Evolutionary conservation across 805 yeast genomes (phyloP), one percentile per base, ranked within the genome.

Genomic region (Wickerhamomyces queroliae): DNA sequence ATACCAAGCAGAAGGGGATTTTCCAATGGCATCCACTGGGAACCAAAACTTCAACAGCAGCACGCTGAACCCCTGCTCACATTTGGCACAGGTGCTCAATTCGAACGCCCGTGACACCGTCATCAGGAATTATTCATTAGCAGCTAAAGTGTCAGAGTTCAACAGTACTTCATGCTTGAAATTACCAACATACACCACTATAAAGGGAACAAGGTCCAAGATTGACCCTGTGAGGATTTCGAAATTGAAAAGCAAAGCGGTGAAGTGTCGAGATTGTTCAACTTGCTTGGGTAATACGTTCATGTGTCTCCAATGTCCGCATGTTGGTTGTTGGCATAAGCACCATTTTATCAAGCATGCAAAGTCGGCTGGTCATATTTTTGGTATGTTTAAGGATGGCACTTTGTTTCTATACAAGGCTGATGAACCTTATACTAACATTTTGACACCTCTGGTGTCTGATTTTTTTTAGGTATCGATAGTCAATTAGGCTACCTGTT

Each of bases 301-400:
- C 50, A 74, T 83, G 69, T 85, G 95, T 57, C 58, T 85, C 29
- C 90, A 83, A 53, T 85, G 95, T 55, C 83, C 89, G 1, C 78
- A 76, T 53, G 76, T 81, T 39, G 91, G 91, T 2, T 85, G 95
- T 55, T 70, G 74, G 64, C 65, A 67, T 35, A 57, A 63, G 29
- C 52, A 62, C 5, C 81, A 76, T 53, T 73, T 74, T 32, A 52
- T 60, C 21, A 46, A 45, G 7, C 83, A 78, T 56, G 71, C 76
- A 15, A 64, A 66, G 45, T 47, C 53, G 13, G 55, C 61, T 3
- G 74, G 75, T 18, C 87, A 80, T 59, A 56, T 67, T 3, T 70
- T 79, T 56, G 87, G 82, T 53, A 35, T 45, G n/a, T 25, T 23
- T 13, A 3, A 18, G 5, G 5, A 18, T 11, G 22, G 4, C 15